Base-by-base conservation (phyloP, 805 yeast species). In the Candida caryicola region DNA sequence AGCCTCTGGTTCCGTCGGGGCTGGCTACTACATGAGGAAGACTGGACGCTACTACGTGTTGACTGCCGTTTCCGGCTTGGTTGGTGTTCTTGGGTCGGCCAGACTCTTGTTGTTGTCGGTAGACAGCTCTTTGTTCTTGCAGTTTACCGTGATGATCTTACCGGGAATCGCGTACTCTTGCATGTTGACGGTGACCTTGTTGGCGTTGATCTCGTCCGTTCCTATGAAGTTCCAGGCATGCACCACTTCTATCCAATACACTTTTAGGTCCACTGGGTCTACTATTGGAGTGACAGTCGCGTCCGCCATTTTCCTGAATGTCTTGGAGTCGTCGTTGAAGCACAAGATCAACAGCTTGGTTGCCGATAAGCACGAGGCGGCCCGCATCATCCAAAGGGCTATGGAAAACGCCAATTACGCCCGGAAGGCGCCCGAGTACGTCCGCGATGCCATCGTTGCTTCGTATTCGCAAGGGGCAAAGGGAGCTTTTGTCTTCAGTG, bases 181-280 rank as follows among this genome's bases (percentile, higher is more conserved):
- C 3, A 70, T 79, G 57, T 68, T 86, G 44, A 86, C 95, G 0
- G 77, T 85, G 2, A 79, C 90, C 0, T 64, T 87, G 33, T 60
- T 86, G 25, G 84, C 95, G 0, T 70, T 87, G 60, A 83, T 87
- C 37, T 81, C 93, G 0, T 77, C 93, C 1, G 93, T 83, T 2
- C 81, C 84, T 7, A 59, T 68, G 16, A 71, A 75, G 36, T 75
- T 71, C 52, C 95, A 87, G 59, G 95, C 96, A 1, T 74, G 88
- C 15, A 83, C 91, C 2, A 89, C 96, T 0, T 85, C 95, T 0
- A 85, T 90, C 41, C 95, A 87, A 54, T 89, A 90, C 57, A 89
- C 90, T 0, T 87, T 85, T 66, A 73, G 95, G 52, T 82, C 91
- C 7, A 81, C 89, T 1, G 95, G 95, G 0, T 82, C 91, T n/a